A percentile compares a stretch with the other conserved stretches of the same genome.
Conservation (phyloP, 177 flowering plant species). For the Telopea speciosissima region DNA sequence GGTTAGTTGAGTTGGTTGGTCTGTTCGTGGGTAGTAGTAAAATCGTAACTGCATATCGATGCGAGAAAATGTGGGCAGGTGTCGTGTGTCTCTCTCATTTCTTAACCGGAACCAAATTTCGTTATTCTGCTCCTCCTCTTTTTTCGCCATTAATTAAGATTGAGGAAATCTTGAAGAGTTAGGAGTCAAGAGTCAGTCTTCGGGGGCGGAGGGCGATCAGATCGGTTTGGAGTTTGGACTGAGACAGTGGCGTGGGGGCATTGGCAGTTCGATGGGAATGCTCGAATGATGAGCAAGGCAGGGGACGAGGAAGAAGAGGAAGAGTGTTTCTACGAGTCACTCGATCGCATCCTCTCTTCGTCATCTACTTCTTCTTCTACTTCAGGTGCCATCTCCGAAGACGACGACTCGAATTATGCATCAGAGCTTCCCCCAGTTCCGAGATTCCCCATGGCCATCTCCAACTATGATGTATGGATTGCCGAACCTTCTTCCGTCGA, state of each 20-base stretch:
- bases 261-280: not conserved
- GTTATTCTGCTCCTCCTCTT: too few relatives aligned
- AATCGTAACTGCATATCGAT: not conserved
- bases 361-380: not conserved
- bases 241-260: not conserved
- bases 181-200: too few relatives aligned
- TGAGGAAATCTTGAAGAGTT: too few relatives aligned
- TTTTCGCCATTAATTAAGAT: too few relatives aligned
- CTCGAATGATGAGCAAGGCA: not conserved
- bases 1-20: not conserved
- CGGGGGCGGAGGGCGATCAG: not conserved
- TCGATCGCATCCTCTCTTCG: not conserved
- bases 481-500: constrained; percentile 66
- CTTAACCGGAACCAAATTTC: too few relatives aligned
- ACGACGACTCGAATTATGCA: constrained; percentile 7
- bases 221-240: not conserved
- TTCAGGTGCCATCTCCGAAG: constrained; percentile 3
- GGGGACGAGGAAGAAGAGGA: constrained; percentile 1
- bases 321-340: not conserved
- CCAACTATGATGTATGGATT: constrained; percentile 86
- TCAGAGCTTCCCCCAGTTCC: not conserved
- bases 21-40: too few relatives aligned
- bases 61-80: not conserved
- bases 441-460: constrained; percentile 40
- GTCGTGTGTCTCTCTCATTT: not conserved